Evolutionary conservation across 805 yeast genomes (phyloP), one percentile per base, ranked within the genome.

Genomic region (Schizosaccharomyces lindneri): DNA sequence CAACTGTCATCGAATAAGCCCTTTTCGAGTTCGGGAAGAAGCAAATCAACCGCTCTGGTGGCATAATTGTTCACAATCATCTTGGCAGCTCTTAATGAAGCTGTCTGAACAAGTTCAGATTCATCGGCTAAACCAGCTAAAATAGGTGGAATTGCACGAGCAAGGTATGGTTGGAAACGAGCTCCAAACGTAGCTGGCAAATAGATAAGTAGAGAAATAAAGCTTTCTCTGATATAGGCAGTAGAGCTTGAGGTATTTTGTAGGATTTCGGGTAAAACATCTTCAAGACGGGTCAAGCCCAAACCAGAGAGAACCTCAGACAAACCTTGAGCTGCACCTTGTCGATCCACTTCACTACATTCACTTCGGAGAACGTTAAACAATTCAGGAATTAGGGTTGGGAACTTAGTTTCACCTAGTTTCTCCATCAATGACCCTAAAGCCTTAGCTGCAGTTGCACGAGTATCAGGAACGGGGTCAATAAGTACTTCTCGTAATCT

Each of bases 361-460:
- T 83, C 87, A 69, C 89, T 96, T 67, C 82, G 79, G 64, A 93
- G 77, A 0, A 93, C 84, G 59, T 75, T 79, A 61, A 90, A 69
- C 64, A 93, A 78, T 63, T 88, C 81, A 59, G 94, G 86, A 66
- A 93, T 85, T 70, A 93, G 81, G 48, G 80, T 85, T 43, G 98
- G 97, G 87, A 93, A 89, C 66, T 81, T 83, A 59, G 87, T 95
- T 73, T 93, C 99, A 62, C 99, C 99, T 51, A 93, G 76, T 70
- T 89, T 90, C 71, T 93, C 97, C 59, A 94, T 96, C 64, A 93
- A 76, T 0, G 97, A 87, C 66, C 99, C 99, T 61, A 93, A 74
- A 0, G 98, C 98, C 73, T 97, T 82, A 24, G 97, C 89, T 29
- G 97, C 97, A 24, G 96, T 93, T 1, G 97, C 94, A 70, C 97